Conservation (phyloP, 2,329 filamentous ascomycete species). For the Sporothrix globosa region DNA sequence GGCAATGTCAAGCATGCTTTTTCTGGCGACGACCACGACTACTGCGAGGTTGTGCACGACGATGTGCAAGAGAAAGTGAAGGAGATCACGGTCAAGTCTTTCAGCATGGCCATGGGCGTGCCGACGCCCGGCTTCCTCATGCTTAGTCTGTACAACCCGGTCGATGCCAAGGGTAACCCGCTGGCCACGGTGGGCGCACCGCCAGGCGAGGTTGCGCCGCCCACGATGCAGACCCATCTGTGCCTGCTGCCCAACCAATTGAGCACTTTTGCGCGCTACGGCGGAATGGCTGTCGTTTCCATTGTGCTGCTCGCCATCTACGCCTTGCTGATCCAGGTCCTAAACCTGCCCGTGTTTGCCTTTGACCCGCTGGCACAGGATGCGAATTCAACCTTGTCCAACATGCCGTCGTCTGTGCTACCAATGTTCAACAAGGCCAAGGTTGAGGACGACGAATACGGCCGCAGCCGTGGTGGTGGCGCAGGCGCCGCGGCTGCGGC, state of each 20-base stretch:
- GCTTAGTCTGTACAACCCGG: constrained; percentile 88
- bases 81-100: constrained; percentile 94
- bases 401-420: constrained; percentile 40
- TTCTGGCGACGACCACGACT: constrained; percentile 96
- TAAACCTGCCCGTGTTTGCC: constrained; percentile 58
- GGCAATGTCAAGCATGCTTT: constrained; percentile 86
- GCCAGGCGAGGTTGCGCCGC: background rate
- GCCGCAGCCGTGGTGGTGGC: constrained; percentile 42
- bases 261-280: constrained; percentile 80
- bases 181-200: constrained; percentile 40
- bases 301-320: constrained; percentile 56
- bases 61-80: constrained; percentile 65
- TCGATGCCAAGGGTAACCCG: constrained; percentile 63
- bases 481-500: constrained; percentile 48
- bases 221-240: constrained; percentile 82
- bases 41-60: constrained; percentile 85
- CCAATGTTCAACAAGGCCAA: constrained; percentile 62
- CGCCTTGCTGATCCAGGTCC: constrained; percentile 60
- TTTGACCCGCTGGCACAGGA: constrained; percentile 46
- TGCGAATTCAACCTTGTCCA: background rate
- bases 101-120: constrained; percentile 96
- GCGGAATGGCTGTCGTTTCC: constrained; percentile 60
- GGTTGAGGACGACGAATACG: constrained; percentile 51
- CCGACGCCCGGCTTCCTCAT: constrained; percentile 83
- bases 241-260: constrained; percentile 91